phyloP scores from a whole-genome alignment of 2,329 filamentous ascomycete genomes.

The Immersiporthe knoxdaviesiana region DNA sequence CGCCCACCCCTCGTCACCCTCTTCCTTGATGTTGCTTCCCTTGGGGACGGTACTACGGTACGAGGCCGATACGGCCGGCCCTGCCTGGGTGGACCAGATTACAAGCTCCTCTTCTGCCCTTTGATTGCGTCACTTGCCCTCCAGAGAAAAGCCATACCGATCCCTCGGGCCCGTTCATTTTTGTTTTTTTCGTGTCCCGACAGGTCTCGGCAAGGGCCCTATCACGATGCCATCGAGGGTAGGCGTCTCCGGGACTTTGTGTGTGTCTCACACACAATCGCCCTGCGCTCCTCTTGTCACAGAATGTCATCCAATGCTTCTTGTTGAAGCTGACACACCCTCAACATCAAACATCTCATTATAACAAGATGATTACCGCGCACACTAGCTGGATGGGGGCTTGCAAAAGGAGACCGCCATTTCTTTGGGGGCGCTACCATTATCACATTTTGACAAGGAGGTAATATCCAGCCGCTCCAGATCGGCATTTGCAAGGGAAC shows the following conservation, averaged over 20 bases:
- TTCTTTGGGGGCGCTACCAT: neutral
- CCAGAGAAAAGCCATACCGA: neutral
- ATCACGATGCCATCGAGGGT: slow-evolving; percentile 1
- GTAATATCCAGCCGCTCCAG: too few relatives aligned
- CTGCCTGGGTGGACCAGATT: neutral
- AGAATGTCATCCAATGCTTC: too few relatives aligned
- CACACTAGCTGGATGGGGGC: too few relatives aligned
- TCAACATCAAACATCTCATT: too few relatives aligned
- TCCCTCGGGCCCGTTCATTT: slow-evolving; percentile 5
- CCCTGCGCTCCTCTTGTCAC: too few relatives aligned
- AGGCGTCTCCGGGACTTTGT: too few relatives aligned
- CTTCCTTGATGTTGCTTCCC: neutral
- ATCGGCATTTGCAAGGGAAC: neutral
- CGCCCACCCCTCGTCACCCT: neutral
- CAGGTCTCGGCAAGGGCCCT: neutral
- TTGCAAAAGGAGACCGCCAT: neutral
- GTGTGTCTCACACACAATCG: too few relatives aligned
- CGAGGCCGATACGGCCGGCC: slow-evolving; percentile 11
- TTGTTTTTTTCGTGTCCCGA: neutral
- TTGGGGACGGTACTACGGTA: neutral
- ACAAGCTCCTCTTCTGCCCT: neutral
- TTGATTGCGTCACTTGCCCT: neutral
- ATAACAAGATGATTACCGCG: too few relatives aligned
- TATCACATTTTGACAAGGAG: too few relatives aligned
- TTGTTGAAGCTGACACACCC: too few relatives aligned